Evolutionary conservation across 768 basidiomycete genomes (phyloP), one percentile per base, ranked within the genome.

Genomic region (Tephrocybe sp.): DNA sequence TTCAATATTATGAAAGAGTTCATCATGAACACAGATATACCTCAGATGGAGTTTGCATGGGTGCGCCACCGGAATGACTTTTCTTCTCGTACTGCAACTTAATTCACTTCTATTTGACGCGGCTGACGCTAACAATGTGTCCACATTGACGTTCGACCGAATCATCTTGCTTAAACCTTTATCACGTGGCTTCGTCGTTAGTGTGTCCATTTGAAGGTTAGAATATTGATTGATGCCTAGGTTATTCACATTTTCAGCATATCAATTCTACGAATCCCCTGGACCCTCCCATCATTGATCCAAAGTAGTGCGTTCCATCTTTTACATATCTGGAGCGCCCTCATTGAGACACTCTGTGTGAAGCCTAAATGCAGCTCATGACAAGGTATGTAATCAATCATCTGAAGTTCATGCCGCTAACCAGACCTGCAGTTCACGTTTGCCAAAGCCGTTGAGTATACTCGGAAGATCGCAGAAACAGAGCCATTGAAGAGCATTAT

Each of bases 11-110:
- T 56, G 55, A 52, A 51, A 34, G 21, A 32, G 0, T 37, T 56
- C 14, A 52, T 56, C 11, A 18, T 23, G 4, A 42, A 43, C n/a
- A 48, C 45, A 10, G 50, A 48, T 24, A 39, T 56, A 32, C 55
- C 55, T 7, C 55, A 56, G 26, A 44, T 48, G 30, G 55, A 56
- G 37, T 57, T 57, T 23, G 48, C 56, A n/a, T 57, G 56, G 56
- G 56, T 50, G n/a, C 30, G 52, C 28, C n/a, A n/a, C n/a, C n/a
- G n/a, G n/a, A 10, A 24, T 17, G 2, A 3, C 24, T 21, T 21
- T 6, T 25, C 7, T 11, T n/a, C 18, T 41, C 17, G 3, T 2
- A n/a, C n/a, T n/a, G n/a, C n/a, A n/a, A n/a, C n/a, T n/a, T n/a
- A n/a, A n/a, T n/a, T n/a, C 15, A 11, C 14, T 37, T n/a, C 7